Base-by-base conservation (phyloP, 2,329 filamentous ascomycete genomes). In the Arthrobotrys iridis region DNA sequence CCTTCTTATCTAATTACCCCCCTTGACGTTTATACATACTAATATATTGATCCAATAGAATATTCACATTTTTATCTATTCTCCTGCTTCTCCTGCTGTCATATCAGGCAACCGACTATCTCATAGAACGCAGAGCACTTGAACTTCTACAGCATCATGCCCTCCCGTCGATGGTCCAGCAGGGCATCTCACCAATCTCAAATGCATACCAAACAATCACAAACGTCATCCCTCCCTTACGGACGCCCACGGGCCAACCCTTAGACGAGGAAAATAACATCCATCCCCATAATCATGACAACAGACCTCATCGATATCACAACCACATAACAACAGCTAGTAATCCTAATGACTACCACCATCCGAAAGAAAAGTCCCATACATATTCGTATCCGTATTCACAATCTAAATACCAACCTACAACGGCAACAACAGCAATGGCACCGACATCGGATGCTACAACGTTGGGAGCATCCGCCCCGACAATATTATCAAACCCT, bases 41-140 rank as follows among this genome's bases (percentile, higher is more conserved):
- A 52, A 37, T 24, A 46, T 60, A 18, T 33, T 18, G 28, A 15
- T 45, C 13, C 7, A 41, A 52, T 15, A 76, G 72, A 52, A 52
- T 71, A 65, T 76, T 76, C 72, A 76, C 72, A 50, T 76, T 76
- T 33, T 45, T 76, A 11, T 71, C 65, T 6, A 76, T 76, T 13
- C 43, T 76, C 4, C 59, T 76, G 4, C 59, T 76, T 3, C 59
- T 76, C 2, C 59, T 76, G 20, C 59, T 76, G 22, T 76, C 72
- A 11, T 76, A 76, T 37, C 72, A 76, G 55, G 64, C 72, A 62
- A 76, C 72, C 40, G 65, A 76, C 43, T 76, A 70, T 22, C 52
- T 76, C 33, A 76, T 76, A 30, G 72, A 76, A 45, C 64, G 72
- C 15, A 55, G 72, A 40, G 72, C 72, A 4, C 72, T 70, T 22